Evolutionary conservation across 148 eudicot genomes (phyloP).

Genomic region (Linanthus parryae): DNA sequence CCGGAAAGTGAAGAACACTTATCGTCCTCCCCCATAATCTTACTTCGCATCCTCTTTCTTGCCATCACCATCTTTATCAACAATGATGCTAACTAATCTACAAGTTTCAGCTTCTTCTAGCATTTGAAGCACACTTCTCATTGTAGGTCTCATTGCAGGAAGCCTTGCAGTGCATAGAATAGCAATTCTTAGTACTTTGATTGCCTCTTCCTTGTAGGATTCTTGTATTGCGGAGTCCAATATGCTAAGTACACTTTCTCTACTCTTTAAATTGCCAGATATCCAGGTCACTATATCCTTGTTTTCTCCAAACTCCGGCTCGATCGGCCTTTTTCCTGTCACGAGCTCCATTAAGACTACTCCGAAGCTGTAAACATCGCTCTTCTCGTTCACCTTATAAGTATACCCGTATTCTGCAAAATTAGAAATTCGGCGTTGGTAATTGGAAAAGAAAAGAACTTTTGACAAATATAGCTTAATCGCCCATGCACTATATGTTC

Average conservation of each 20-base stretch:
- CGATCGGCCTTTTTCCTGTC: slow-evolving; percentile 73
- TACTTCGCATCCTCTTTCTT: slow-evolving; percentile 21
- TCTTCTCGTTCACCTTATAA: slow-evolving; percentile 66
- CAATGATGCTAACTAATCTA: slow-evolving; percentile 32
- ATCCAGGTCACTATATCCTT: slow-evolving; percentile 73
- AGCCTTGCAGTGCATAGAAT: slow-evolving; percentile 51
- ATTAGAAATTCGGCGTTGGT: background rate
- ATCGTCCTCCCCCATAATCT: too few relatives aligned
- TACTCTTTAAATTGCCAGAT: slow-evolving; percentile 48
- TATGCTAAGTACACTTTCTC: slow-evolving; percentile 47
- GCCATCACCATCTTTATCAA: slow-evolving; percentile 32
- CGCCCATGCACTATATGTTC: background rate
- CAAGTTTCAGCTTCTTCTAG: slow-evolving; percentile 69
- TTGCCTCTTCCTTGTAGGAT: slow-evolving; percentile 40
- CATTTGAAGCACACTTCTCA: slow-evolving; percentile 74
- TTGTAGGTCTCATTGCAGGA: slow-evolving; percentile 59
- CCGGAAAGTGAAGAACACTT: too few relatives aligned
- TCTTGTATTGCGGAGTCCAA: slow-evolving; percentile 43
- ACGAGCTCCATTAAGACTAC: slow-evolving; percentile 80
- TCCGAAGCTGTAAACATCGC: slow-evolving; percentile 81
- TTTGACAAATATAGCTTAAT: too few relatives aligned
- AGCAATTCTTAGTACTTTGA: slow-evolving; percentile 62
- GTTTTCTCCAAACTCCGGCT: slow-evolving; percentile 59
- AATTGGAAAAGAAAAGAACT: too few relatives aligned
- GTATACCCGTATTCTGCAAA: slow-evolving; percentile 71